phyloP scores from a whole-genome alignment of 2,329 filamentous ascomycete genomes.

The Diaporthe ampelina region DNA sequence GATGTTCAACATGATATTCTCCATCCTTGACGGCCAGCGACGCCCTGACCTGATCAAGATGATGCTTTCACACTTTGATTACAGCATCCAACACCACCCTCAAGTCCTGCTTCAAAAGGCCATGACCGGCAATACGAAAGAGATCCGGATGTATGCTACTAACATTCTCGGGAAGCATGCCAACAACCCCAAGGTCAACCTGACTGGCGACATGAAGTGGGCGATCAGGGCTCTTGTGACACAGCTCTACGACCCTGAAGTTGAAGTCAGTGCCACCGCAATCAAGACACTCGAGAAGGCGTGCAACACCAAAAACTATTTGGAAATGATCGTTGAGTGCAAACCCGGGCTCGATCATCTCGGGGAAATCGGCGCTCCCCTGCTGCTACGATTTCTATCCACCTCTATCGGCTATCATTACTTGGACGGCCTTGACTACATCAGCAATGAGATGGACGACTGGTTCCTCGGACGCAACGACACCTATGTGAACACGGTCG shows the following conservation, averaged over 20 bases:
- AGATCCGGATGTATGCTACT: conserved; percentile 91
- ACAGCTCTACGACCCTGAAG: conserved; percentile 96
- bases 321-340: conserved; percentile 98
- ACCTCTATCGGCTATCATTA: conserved; percentile 99
- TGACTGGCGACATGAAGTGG: conserved; percentile 84
- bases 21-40: conserved; percentile 88
- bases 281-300: conserved; percentile 98
- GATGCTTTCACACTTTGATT: conserved; percentile 92
- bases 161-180: conserved; percentile 90
- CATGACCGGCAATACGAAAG: conserved; percentile 89
- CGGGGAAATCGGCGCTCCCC: conserved; percentile 94
- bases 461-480: conserved; percentile 99
- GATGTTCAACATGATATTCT: not conserved
- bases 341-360: conserved; percentile 94
- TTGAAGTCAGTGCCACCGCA: conserved; percentile 95
- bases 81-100: conserved; percentile 88
- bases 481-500: conserved; percentile 92
- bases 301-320: conserved; percentile 89
- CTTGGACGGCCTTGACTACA: conserved; percentile 95
- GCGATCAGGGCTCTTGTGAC: conserved; percentile 97
- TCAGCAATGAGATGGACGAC: conserved; percentile 99
- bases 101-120: conserved; percentile 94
- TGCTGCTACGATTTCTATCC: conserved; percentile 91
- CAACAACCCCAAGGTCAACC: conserved; percentile 62
- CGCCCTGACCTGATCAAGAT: conserved; percentile 92